Evolutionary conservation across 768 basidiomycete genomes (phyloP), one percentile per base, ranked within the genome.

Genomic region (Lyophyllum decastes): DNA sequence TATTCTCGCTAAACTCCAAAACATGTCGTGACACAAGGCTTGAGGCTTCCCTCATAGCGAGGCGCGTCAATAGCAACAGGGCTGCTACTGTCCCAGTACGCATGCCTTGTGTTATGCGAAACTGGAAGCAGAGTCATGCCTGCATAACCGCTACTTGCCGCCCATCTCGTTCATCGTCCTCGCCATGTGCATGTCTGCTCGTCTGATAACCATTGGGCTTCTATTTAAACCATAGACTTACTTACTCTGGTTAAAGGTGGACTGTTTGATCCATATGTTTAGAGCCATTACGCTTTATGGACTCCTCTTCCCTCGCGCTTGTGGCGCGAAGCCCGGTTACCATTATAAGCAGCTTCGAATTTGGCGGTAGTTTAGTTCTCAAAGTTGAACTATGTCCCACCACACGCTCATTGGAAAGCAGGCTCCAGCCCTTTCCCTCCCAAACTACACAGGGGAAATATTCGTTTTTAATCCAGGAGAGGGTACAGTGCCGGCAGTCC

Each of bases 381-480:
- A 19, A 12, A 3, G 3, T 5, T 19, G 11, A 30, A 54, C 60
- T 51, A 82, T 83, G 82, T 65, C 77, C 45, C 72, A 75, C 52
- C 76, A 84, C 59, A 68, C 78, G 24, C 79, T 91, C 54, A 76
- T 89, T 59, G 86, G 85, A 44, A 79, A 89, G 66, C 69, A 70
- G 14, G 91, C 90, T 0, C 92, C 93, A 2, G 52, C 80, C 0
- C 73, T 95, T 54, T 83, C 83, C 16, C 78, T 94, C 4, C 80
- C 76, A 30, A 85, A 89, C 62, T 79, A 85, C 27, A 80, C 87
- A 53, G 90, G 89, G 2, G 71, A 85, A 54, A 65, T 72, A 5
- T 90, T 80, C 68, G 82, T 79, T 6, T 76, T 92, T 62, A 82
- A 75, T 25, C 86, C 88, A 1, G 86, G 82, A 11, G 76, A 74